These are phyloP conservation scores for Ceratocystis destructans DNA, from an alignment of 2,329 filamentous ascomycete species.

Conservation along the genomic window DNA sequence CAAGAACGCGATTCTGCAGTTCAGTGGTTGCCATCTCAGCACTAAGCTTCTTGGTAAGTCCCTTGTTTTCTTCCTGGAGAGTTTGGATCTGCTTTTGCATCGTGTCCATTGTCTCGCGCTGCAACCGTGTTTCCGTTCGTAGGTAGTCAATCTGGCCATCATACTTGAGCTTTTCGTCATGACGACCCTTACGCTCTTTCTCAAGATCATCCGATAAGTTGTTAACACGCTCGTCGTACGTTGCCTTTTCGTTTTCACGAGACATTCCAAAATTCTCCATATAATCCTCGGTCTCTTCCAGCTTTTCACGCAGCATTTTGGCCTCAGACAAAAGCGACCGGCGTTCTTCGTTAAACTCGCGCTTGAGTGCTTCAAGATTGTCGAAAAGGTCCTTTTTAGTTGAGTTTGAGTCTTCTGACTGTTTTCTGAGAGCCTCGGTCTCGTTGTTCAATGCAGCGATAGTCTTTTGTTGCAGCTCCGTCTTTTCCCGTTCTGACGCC, in stretches of 20 bases:
- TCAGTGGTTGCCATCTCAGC: constrained; percentile 39
- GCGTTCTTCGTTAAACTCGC: constrained; percentile 74
- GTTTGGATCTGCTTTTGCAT: constrained; percentile 44
- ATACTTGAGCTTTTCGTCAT: constrained; percentile 43
- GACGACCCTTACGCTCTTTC: constrained; percentile 42
- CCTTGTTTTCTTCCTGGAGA: constrained; percentile 40
- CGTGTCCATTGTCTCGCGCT: constrained; percentile 45
- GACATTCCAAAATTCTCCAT: constrained; percentile 73
- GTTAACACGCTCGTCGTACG: constrained; percentile 53
- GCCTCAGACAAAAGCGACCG: constrained; percentile 72
- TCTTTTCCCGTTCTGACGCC: constrained; percentile 54
- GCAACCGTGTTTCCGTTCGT: constrained; percentile 44
- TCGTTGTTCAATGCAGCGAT: constrained; percentile 34
- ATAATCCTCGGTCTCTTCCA: constrained; percentile 87
- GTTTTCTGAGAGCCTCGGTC: constrained; percentile 23
- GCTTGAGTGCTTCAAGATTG: constrained; percentile 85
- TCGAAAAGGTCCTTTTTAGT: constrained; percentile 89
- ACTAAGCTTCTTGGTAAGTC: constrained; percentile 37
- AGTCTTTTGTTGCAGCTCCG: constrained; percentile 55
- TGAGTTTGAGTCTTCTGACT: constrained; percentile 73
- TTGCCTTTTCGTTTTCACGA: constrained; percentile 65
- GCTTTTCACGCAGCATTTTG: constrained; percentile 55
- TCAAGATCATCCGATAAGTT: constrained; percentile 59
- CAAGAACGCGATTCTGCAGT: constrained; percentile 40
- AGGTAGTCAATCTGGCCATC: constrained; percentile 51